Evolutionary conservation across 805 yeast genomes (phyloP).

Genomic region (Kluyveromyces wickerhamii): DNA sequence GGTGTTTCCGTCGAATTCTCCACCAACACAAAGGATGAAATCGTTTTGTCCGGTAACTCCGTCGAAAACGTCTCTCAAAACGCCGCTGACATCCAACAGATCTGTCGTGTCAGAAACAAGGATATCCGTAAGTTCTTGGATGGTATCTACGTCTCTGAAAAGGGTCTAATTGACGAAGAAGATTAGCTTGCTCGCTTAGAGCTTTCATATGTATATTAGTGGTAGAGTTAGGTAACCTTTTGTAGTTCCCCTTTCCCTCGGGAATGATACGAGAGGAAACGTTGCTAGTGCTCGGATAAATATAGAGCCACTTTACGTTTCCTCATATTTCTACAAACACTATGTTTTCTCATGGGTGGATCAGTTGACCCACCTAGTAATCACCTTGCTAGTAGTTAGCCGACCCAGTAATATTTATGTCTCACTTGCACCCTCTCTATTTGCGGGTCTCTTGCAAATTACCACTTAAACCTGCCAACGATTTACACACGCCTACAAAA

Average conservation of each 20-base stretch:
- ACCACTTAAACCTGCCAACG: too few species aligned
- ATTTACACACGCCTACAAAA: too few species aligned
- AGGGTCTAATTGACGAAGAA: constrained; percentile 78
- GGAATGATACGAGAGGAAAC: too few species aligned
- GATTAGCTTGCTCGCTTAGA: constrained; percentile 22
- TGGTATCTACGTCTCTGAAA: constrained; percentile 98
- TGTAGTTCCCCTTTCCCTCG: too few species aligned
- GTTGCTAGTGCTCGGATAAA: constrained; percentile 23
- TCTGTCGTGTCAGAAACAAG: constrained; percentile 98
- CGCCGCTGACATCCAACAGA: constrained; percentile 97
- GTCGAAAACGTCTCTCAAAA: constrained; percentile 96
- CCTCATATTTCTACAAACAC: constrained; percentile 7
- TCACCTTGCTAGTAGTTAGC: too few species aligned
- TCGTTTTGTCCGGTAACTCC: constrained; percentile 89
- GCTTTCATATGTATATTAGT: too few species aligned
- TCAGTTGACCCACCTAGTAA: too few species aligned
- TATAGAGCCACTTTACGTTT: constrained; percentile 23
- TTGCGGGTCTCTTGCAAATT: too few species aligned
- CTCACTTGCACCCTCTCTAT: too few species aligned
- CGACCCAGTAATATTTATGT: too few species aligned
- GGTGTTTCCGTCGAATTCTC: constrained; percentile 87
- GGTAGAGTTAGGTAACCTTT: too few species aligned
- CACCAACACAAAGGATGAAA: constrained; percentile 86
- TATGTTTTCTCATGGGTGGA: too few species aligned
- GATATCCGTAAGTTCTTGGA: constrained; percentile 99